Evolutionary conservation across 2,329 filamentous ascomycete genomes (phyloP).

Genomic region (Fusarium graminum): DNA sequence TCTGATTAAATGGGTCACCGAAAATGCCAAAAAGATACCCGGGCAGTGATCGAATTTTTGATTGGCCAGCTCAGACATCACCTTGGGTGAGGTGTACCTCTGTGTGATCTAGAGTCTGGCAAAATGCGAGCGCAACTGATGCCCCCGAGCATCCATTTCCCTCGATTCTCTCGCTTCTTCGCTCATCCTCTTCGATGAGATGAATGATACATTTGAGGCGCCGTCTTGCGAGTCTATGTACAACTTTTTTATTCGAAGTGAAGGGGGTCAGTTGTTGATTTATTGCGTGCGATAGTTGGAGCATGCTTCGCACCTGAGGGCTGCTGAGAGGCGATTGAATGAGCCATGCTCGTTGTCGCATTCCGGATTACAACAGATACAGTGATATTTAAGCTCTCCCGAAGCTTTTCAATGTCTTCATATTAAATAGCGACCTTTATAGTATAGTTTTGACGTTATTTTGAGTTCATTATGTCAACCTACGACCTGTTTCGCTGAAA

Average conservation of each 20-base stretch:
- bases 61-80: constrained; percentile 55
- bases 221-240: constrained; percentile 35
- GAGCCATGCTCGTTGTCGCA: constrained; percentile 51
- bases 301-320: constrained; percentile 24
- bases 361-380: constrained; percentile 47
- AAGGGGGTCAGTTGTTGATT: constrained; percentile 32
- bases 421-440: constrained; percentile 31
- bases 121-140: constrained; percentile 48
- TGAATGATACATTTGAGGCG: constrained; percentile 51
- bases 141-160: constrained; percentile 50
- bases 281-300: constrained; percentile 33
- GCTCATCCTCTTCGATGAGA: constrained; percentile 49
- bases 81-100: constrained; percentile 53
- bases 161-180: constrained; percentile 48
- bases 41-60: constrained; percentile 56
- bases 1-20: constrained; percentile 52
- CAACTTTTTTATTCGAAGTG: constrained; percentile 44
- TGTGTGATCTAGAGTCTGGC: constrained; percentile 53
- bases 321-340: constrained; percentile 39
- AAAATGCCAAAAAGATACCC: constrained; percentile 54
- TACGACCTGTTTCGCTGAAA: constrained; percentile 39
- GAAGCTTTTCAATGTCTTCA: constrained; percentile 30
- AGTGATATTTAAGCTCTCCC: constrained; percentile 9
- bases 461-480: constrained; percentile 14
- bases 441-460: constrained; percentile 30